phyloP scores from a whole-genome alignment of 129 eudicot genomes.

The Centrapalus pauciflorus region DNA sequence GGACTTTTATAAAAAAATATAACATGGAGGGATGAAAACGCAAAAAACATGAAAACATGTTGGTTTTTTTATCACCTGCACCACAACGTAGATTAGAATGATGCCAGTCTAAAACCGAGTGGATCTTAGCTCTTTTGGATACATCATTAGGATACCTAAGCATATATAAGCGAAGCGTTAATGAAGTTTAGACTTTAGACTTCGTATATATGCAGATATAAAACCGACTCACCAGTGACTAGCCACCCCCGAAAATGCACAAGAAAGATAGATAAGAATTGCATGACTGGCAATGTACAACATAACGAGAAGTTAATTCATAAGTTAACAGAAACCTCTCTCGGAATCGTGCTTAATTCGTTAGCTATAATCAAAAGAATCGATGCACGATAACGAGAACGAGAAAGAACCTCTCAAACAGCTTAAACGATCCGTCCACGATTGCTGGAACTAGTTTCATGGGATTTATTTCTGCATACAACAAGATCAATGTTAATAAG shows the following conservation, averaged over 20 bases:
- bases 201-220: neutral
- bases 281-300: conserved; percentile 65
- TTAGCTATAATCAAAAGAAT: neutral
- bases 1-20: neutral
- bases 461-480: conserved; percentile 69
- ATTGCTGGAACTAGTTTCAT: conserved; percentile 73
- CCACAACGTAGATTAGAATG: conserved; percentile 79
- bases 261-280: conserved; percentile 62
- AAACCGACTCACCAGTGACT: conserved; percentile 67
- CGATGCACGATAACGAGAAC: too few species aligned
- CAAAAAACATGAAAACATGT: too few species aligned
- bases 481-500: neutral
- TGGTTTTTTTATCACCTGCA: conserved; percentile 53
- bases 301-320: neutral
- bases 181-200: neutral
- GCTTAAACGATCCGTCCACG: conserved; percentile 65
- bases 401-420: conserved; percentile 65
- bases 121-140: conserved; percentile 61
- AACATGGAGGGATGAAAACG: too few species aligned
- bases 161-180: neutral
- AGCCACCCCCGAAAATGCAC: conserved; percentile 60
- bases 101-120: conserved; percentile 93
- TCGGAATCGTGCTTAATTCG: neutral
- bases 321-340: neutral
- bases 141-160: conserved; percentile 86